A percentile compares a stretch with the other conserved stretches of the same genome.
These are phyloP conservation scores for Paramecium octaurelia DNA, from an alignment of 73 alveolate genomes.

Conservation along the genomic window DNA sequence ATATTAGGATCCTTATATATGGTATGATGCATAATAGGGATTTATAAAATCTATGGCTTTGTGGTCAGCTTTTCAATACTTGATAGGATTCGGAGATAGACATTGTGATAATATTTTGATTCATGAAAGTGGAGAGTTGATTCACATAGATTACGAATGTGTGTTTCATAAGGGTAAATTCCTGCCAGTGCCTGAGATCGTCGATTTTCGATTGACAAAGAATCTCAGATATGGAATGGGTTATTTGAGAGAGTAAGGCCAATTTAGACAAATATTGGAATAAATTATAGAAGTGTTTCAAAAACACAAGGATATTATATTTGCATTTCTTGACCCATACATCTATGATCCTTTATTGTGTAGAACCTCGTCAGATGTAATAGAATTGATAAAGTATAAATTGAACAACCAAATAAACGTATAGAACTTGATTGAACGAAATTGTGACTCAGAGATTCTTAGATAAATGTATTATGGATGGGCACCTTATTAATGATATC, in stretches of 20 bases:
- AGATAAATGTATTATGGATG: constrained; percentile 2
- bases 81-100: constrained; percentile 97
- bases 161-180: constrained; percentile 90
- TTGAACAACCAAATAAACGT: not conserved
- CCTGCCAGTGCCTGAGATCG: constrained; percentile 95
- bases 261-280: constrained; percentile 67
- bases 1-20: constrained; percentile 80
- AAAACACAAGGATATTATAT: not conserved
- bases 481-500: constrained; percentile 33
- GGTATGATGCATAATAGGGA: constrained; percentile 83
- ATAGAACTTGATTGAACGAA: not conserved
- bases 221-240: constrained; percentile 93
- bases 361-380: not conserved
- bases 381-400: not conserved
- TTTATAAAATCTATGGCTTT: constrained; percentile 90
- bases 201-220: constrained; percentile 91
- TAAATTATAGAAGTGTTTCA: not conserved
- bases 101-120: constrained; percentile 93
- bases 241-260: constrained; percentile 86
- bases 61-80: constrained; percentile 92
- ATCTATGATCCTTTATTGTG: constrained; percentile 20
- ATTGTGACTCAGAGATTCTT: not conserved
- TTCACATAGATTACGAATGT: constrained; percentile 95
- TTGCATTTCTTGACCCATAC: constrained; percentile 11
- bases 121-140: constrained; percentile 82